phyloP scores from a whole-genome alignment of 176 grass and related monocot genomes.

The Thalia dealbata region DNA sequence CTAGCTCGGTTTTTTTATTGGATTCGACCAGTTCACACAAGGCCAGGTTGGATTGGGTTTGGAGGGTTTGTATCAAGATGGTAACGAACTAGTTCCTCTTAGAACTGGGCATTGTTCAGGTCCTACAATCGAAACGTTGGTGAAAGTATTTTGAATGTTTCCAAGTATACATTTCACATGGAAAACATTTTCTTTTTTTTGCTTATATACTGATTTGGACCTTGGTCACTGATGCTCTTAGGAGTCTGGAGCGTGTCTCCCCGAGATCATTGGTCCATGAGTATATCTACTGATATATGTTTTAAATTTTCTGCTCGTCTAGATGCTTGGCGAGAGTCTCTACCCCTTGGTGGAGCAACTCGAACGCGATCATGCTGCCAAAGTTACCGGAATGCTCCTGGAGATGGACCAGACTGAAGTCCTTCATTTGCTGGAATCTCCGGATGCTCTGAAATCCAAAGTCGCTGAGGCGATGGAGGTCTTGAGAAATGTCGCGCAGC shows the following conservation, averaged over 20 bases:
- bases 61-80: too few relatives aligned
- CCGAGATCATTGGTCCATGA: background rate
- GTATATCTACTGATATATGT: background rate
- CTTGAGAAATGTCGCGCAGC: conserved; percentile 63
- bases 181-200: too few relatives aligned
- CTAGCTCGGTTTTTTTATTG: too few relatives aligned
- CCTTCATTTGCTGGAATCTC: conserved; percentile 85
- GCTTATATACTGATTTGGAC: too few relatives aligned
- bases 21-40: too few relatives aligned
- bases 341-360: conserved; percentile 82
- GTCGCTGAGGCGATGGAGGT: conserved; percentile 94
- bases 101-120: too few relatives aligned
- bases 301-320: conserved; percentile 2
- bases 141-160: too few relatives aligned
- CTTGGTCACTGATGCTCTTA: too few relatives aligned
- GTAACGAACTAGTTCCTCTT: too few relatives aligned
- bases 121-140: too few relatives aligned
- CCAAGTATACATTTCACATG: too few relatives aligned
- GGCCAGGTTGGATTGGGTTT: too few relatives aligned
- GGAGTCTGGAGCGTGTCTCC: background rate
- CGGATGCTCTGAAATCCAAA: conserved; percentile 77
- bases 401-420: conserved; percentile 99
- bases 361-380: conserved; percentile 69
- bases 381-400: conserved; percentile 86
- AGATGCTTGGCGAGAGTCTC: conserved; percentile 87